Evolutionary conservation across 2,329 filamentous ascomycete species (phyloP), one percentile per base, ranked within the genome.

Genomic region (Thelonectria blattea): DNA sequence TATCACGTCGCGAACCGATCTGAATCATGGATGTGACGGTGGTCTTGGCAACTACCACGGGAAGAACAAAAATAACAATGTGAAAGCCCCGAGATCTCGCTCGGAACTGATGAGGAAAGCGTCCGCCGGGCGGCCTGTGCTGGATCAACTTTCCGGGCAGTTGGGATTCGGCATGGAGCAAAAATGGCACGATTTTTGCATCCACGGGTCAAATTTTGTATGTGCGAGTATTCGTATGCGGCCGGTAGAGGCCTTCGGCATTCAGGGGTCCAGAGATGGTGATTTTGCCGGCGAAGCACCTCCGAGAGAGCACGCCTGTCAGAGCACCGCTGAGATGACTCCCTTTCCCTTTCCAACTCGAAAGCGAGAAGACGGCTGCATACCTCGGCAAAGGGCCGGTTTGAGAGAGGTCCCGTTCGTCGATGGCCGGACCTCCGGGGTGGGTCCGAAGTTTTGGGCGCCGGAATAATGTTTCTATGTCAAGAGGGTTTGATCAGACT

Each of bases 251-350:
- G 14, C 27, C 37, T 41, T 37, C 20, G 37, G 42, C 12, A 32
- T 14, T 27, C 27, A 58, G 27, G 18, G 27, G 42, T 41, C 32
- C 32, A 18, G 12, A 18, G 17, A 30, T 14, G 4, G n/a, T 22
- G 27, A 20, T 1, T 5, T 24, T 12, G 12, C 45, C 65, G 67
- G 61, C 61, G 52, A 65, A 65, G 51, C 32, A 63, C 49, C 20
- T 66, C 65, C 66, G 66, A 47, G 37, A 8, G n/a, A 34, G 20
- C 10, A 54, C 7, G 27, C 27, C 27, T 10, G 5, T 7, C 27
- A 30, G 8, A 30, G 27, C 27, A 10, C 4, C 27, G 8, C 5
- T 30, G 27, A 10, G 27, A 30, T 10, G 5, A 7, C 27, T 30
- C 8, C 27, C 27, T 30, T 30, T 30, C 27, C 22, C 22, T 24